Base-by-base conservation (phyloP, 1,139 yeast genomes). In the Lipomyces yarrowii region DNA sequence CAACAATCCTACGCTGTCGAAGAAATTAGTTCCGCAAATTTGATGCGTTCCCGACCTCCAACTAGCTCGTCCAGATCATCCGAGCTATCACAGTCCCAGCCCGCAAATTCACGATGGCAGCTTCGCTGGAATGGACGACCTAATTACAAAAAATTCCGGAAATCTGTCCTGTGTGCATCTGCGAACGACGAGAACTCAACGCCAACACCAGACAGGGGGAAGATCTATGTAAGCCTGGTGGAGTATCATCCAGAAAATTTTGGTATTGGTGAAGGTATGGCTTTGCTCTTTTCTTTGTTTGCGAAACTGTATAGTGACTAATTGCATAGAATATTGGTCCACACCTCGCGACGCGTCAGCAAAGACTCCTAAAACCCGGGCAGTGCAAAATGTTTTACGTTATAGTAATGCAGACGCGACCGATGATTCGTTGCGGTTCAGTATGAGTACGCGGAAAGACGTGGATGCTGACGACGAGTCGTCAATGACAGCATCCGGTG, bases 241-340 rank as follows among this genome's bases (percentile, higher is more conserved):
- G 67, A 66, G 58, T 59, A 64, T 33, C 59, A 52, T 32, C 52
- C 26, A 21, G 57, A 64, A 23, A 61, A 64, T 42, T 61, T 58
- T 32, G 65, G 66, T 7, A 35, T 62, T 13, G 65, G 66, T 3
- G 65, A 64, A 26, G 59, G 66, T 64, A 55, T 30, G 65, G 51
- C 11, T 42, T 18, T 56, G 11, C 23, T 13, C 48, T 37, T 15
- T 37, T 37, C 30, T 37, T 13, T 46, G 39, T 21, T 23, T 23
- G 15, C 42, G 42, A 37, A 37, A 37, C 32, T 5, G 6, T 56
- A 8, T 15, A 6, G 18, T 13, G 39, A 10, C n/a, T 57, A 8
- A 32, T 62, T 35, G n/a, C 18, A 3, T 30, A 64, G 67, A 21
- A 13, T 64, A 64, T 26, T 64, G 67, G 67, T 37, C 48, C 37